phyloP scores from a whole-genome alignment of 164 flowering plant species.

The Stephania japonica region DNA sequence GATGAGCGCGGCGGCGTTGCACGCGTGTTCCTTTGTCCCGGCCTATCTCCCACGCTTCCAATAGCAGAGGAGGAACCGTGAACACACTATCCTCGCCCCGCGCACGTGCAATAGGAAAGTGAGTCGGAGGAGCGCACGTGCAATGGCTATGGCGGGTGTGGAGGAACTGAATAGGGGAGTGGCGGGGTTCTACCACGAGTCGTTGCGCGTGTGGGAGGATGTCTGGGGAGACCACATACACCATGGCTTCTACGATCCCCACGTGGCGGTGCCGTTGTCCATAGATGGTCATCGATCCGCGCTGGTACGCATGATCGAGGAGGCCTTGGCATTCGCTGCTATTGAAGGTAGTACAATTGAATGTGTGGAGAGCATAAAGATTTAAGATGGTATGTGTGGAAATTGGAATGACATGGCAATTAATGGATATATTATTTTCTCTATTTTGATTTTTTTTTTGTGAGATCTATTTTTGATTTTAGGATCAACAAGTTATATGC shows the following conservation, averaged over 20 bases:
- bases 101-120: background rate
- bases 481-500: too few species aligned
- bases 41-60: background rate
- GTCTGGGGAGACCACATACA: slow-evolving; percentile 99
- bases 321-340: slow-evolving; percentile 67
- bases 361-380: too few species aligned
- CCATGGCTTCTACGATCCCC: slow-evolving; percentile 76
- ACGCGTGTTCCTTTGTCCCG: background rate
- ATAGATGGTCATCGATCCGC: slow-evolving; percentile 77
- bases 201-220: slow-evolving; percentile 72
- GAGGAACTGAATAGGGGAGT: slow-evolving; percentile 56
- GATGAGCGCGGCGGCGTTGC: background rate
- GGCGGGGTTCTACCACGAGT: slow-evolving; percentile 81
- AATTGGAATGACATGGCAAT: too few species aligned
- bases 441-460: too few species aligned
- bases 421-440: too few species aligned
- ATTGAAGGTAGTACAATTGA: too few species aligned
- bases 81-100: background rate
- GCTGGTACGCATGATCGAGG: slow-evolving; percentile 88
- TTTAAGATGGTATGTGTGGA: too few species aligned
- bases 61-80: background rate
- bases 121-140: background rate
- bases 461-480: too few species aligned
- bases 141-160: slow-evolving; percentile 3
- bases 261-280: slow-evolving; percentile 23